phyloP scores from a whole-genome alignment of 2,329 filamentous ascomycete genomes.

The Fusarium falciforme region DNA sequence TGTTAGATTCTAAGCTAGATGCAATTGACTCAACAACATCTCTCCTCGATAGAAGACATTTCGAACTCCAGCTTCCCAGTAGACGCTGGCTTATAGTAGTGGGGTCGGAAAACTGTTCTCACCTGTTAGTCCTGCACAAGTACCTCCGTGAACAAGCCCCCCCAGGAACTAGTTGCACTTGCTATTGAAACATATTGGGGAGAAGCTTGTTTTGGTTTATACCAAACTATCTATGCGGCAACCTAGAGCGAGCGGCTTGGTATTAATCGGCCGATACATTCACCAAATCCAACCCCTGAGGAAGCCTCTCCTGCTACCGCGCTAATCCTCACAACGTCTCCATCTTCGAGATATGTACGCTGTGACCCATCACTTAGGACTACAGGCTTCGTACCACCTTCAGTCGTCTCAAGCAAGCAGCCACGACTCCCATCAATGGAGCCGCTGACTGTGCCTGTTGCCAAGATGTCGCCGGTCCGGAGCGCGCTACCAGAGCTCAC shows the following conservation, averaged over 20 bases:
- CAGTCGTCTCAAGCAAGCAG: slow-evolving; percentile 55
- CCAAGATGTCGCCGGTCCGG: slow-evolving; percentile 52
- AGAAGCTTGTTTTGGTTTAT: too few species aligned
- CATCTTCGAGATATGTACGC: slow-evolving; percentile 53
- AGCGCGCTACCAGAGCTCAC: slow-evolving; percentile 25
- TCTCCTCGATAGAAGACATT: too few species aligned
- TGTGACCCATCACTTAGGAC: slow-evolving; percentile 45
- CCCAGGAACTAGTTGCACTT: too few species aligned
- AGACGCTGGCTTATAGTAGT: background rate
- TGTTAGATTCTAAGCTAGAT: background rate
- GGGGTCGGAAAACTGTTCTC: background rate
- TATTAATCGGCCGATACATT: slow-evolving; percentile 45
- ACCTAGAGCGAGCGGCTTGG: background rate
- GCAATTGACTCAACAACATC: background rate
- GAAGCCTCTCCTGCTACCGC: slow-evolving; percentile 53
- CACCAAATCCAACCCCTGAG: slow-evolving; percentile 56
- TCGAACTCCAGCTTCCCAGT: background rate
- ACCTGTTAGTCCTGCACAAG: background rate
- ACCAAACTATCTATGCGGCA: too few species aligned
- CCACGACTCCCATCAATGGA: slow-evolving; percentile 48
- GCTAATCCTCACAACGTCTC: slow-evolving; percentile 52
- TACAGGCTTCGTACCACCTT: slow-evolving; percentile 49
- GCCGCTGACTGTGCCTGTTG: slow-evolving; percentile 56
- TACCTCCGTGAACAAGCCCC: background rate
- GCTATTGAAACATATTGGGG: too few species aligned